A percentile compares a stretch with the other conserved stretches of the same genome.
Evolutionary conservation across 306 rosid species (phyloP).

Genomic region (Vigna nakashimae): DNA sequence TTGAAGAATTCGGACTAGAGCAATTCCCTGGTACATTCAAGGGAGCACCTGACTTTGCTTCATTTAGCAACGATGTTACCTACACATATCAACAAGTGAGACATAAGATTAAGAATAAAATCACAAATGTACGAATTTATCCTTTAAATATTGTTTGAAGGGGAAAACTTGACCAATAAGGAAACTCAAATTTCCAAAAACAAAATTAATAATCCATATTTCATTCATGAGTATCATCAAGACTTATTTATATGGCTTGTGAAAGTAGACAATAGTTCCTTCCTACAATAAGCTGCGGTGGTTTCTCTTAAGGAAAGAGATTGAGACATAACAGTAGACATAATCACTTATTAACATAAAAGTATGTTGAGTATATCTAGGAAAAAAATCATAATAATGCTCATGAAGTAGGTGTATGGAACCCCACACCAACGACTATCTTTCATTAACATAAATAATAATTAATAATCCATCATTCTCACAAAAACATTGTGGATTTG

Average conservation of each 20-base stretch:
- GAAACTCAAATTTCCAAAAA: background rate
- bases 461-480: slow-evolving; percentile 27
- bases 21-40: slow-evolving; percentile 90
- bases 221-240: slow-evolving; percentile 28
- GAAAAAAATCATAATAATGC: slow-evolving; percentile 31
- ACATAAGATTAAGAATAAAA: slow-evolving; percentile 31
- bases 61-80: slow-evolving; percentile 83
- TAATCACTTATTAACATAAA: slow-evolving; percentile 12
- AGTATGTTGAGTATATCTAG: background rate
- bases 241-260: slow-evolving; percentile 20
- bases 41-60: slow-evolving; percentile 91
- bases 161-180: slow-evolving; percentile 1
- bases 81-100: slow-evolving; percentile 40
- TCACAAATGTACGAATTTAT: slow-evolving; percentile 17
- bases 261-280: slow-evolving; percentile 1
- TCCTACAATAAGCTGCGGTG: background rate
- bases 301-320: slow-evolving; percentile 20
- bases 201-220: slow-evolving; percentile 10
- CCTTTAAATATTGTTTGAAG: background rate
- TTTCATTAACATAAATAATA: slow-evolving; percentile 1
- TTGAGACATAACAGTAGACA: slow-evolving; percentile 19
- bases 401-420: background rate
- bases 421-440: slow-evolving; percentile 22
- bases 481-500: slow-evolving; percentile 30
- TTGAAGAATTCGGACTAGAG: slow-evolving; percentile 90